Percentiles rank a stretch among this genome's conserved stretches.
These are phyloP conservation scores for Penicillium concentricum DNA, from an alignment of 2,329 filamentous ascomycete genomes.

Conservation along the genomic window DNA sequence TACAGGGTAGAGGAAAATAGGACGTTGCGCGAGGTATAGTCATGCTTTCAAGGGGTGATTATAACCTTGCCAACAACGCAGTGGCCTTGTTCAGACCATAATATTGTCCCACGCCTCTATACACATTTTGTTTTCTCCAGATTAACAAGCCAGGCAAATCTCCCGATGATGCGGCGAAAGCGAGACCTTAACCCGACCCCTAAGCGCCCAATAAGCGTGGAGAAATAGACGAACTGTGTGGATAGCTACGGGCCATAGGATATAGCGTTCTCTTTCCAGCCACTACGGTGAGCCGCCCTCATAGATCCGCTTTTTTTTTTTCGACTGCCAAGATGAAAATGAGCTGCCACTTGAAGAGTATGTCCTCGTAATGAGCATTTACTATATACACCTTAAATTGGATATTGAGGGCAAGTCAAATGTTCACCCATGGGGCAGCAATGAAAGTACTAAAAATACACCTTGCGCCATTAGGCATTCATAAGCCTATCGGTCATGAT, in stretches of 20 bases:
- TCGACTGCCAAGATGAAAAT: not conserved
- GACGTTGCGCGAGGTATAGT: not conserved
- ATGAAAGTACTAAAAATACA: not conserved
- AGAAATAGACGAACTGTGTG: constrained; percentile 20
- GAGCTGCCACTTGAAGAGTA: not conserved
- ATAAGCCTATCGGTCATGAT: not conserved
- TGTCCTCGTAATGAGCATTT: not conserved
- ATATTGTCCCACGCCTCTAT: not conserved
- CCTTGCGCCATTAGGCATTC: not conserved
- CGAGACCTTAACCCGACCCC: constrained; percentile 15
- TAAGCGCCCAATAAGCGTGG: constrained; percentile 25
- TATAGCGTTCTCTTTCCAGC: constrained; percentile 22
- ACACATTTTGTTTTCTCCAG: constrained; percentile 9
- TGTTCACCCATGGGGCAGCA: too few species aligned
- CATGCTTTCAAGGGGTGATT: not conserved
- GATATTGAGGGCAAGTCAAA: too few species aligned
- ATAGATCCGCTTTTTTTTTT: constrained; percentile 12
- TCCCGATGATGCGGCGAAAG: constrained; percentile 14
- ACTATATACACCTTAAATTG: too few species aligned
- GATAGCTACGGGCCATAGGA: constrained; percentile 24
- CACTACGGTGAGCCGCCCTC: constrained; percentile 26
- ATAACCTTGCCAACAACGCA: not conserved
- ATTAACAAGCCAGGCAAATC: constrained; percentile 14
- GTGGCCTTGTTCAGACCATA: constrained; percentile 6
- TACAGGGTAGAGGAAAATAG: not conserved